These are phyloP conservation scores for Bruguiera sexangula DNA, from an alignment of 345 rosid species.

Conservation along the genomic window DNA sequence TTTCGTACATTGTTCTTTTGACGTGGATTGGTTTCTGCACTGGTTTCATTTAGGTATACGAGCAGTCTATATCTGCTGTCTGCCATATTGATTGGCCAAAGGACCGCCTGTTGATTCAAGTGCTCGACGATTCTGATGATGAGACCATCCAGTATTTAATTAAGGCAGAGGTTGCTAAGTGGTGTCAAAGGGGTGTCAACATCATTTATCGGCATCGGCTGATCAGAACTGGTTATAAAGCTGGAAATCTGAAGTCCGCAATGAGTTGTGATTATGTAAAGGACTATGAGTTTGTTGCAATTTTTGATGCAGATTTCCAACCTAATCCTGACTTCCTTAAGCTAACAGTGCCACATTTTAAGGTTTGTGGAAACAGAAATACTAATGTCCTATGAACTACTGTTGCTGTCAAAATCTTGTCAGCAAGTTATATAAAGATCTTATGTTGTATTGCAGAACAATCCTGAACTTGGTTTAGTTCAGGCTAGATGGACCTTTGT, in stretches of 20 bases:
- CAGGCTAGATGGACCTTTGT: conserved; percentile 84
- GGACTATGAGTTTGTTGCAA: conserved; percentile 77
- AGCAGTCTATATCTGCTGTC: conserved; percentile 78
- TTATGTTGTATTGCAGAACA: conserved; percentile 41
- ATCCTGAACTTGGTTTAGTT: conserved; percentile 67
- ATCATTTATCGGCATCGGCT: conserved; percentile 69
- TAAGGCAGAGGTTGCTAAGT: conserved; percentile 54
- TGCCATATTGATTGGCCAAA: conserved; percentile 88
- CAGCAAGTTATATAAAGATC: not conserved
- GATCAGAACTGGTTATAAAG: conserved; percentile 81
- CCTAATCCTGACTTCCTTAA: conserved; percentile 70
- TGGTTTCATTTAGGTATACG: conserved; percentile 53
- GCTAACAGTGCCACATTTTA: conserved; percentile 74
- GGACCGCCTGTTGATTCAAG: conserved; percentile 61
- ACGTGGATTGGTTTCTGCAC: conserved; percentile 11
- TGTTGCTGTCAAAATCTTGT: not conserved
- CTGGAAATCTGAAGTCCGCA: conserved; percentile 88
- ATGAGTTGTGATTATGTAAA: conserved; percentile 73
- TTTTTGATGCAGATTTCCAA: conserved; percentile 84
- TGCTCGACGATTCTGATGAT: conserved; percentile 78
- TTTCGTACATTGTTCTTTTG: not conserved
- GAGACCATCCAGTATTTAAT: conserved; percentile 63
- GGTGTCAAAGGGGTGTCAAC: conserved; percentile 70
- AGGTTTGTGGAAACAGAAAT: conserved; percentile 38
- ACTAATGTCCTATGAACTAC: not conserved